Base-by-base conservation (phyloP, 768 basidiomycete species). In the Rhizopogon vulgaris region DNA sequence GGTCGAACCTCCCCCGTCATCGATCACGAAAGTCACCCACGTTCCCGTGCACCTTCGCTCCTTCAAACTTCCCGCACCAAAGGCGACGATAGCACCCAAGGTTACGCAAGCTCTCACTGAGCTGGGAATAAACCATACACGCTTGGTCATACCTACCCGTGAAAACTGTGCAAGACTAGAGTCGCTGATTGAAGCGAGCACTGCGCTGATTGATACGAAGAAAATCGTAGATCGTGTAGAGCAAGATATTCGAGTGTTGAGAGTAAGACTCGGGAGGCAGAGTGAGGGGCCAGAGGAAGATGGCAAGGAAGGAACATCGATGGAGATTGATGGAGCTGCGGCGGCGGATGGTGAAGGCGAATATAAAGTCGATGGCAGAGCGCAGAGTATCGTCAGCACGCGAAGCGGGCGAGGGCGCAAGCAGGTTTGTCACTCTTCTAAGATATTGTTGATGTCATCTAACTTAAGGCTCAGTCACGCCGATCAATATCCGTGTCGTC, bases 131-230 rank as follows among this genome's bases (percentile, higher is more conserved):
- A 77, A 78, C 14, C 75, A 83, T 51, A 78, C 78, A 14, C 82
- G 87, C 10, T 78, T 99, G 46, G 89, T 95, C 54, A 97, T 98
- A 93, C 96, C 96, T 15, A 97, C 96, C 2, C 78, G 83, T 37
- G 83, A 84, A 24, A 96, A 93, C 57, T 75, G 85, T 49, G 74
- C 78, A 48, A 80, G 79, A 58, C 73, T 94, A 17, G 93, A 96
- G 55, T 72, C 75, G 12, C 68, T 98, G 14, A 61, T 94, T 41
- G 83, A 85, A 4, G 82, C 87, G 3, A 80, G 90, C 1, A 78
- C 77, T 4, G 74, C 79, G 11, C 69, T 97, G 61, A 77, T 95
- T n/a, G 91, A 97, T 61, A 85, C 83, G 57, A 98, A 97, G 76
- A 85, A 89, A 59, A 72, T 83, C 11, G 80, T 90, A 38, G 95